Base-by-base conservation (phyloP, 2,329 filamentous ascomycete genomes). In the Cadophora luteo-olivacea region DNA sequence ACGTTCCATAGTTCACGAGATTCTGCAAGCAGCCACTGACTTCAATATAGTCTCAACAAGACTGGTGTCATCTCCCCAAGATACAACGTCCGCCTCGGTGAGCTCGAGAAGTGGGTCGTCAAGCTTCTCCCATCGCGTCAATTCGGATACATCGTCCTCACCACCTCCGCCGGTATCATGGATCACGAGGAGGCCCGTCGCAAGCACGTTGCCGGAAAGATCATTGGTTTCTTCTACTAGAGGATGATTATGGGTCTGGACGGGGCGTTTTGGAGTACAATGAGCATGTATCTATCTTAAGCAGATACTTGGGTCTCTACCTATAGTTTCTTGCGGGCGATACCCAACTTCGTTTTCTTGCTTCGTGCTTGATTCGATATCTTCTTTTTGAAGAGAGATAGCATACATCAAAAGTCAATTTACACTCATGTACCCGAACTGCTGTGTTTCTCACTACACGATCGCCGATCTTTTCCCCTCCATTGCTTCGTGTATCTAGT, bases 221-320 rank as follows among this genome's bases (percentile, higher is more conserved):
- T 99, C 85, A 93, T 98, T 79, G 96, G 96, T 80, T 99, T 98
- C 91, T 97, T 97, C 89, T 98, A 97, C 89, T 97, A 96, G 83
- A 82, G 67, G 49, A 51, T 22, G 36, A 24, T 45, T 68, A 9
- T 32, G 29, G 58, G 60, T 48, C 33, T 38, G 36, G 54, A 67
- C 32, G 54, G 65, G 69, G 75, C 66, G 73, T 75, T 58, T 68
- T 69, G 75, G 74, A 75, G 72, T 73, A 75, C 72, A 73, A 74
- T 77, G 76, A 75, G 73, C 69, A 72, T 75, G 73, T 75, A 75
- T 32, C 72, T 74, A 76, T 75, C 73, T 75, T 66, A 69, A 69
- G 69, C 73, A 68, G 65, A 48, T 36, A 49, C 33, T 33, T 65
- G 52, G 63, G 24, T 57, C 54, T 51, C 64, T 70, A 69, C 72